These are phyloP conservation scores for Gossypium bickii DNA, from an alignment of 345 rosid genomes.

Conservation along the genomic window DNA sequence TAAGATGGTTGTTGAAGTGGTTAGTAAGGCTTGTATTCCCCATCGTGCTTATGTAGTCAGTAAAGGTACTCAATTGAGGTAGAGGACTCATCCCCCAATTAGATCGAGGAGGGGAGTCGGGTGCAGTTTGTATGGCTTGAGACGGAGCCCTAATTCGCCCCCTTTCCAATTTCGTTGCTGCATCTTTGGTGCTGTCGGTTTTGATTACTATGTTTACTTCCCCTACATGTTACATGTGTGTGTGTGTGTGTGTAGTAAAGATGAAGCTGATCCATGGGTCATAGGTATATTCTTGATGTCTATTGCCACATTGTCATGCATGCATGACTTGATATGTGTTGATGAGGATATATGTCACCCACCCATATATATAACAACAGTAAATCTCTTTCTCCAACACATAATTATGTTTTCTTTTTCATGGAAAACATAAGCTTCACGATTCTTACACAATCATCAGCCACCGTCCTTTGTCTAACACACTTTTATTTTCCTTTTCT, in stretches of 20 bases:
- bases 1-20: no score
- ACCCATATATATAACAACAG: no score
- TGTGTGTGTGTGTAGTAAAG: no score
- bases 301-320: constrained; percentile 15
- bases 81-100: no score
- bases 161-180: constrained; percentile 13
- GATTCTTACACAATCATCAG: not conserved
- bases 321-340: not conserved
- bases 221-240: no score
- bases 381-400: not conserved
- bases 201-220: constrained; percentile 16
- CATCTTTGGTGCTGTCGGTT: constrained; percentile 27
- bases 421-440: constrained; percentile 5
- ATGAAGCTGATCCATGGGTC: no score
- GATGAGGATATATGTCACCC: not conserved
- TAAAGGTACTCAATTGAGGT: no score
- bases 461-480: not conserved
- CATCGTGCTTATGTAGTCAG: no score
- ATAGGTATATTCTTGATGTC: no score
- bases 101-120: no score
- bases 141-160: not conserved
- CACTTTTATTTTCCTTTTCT: not conserved
- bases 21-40: no score
- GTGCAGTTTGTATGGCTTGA: no score
- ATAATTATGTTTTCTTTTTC: not conserved